Conservation (phyloP, 768 basidiomycete genomes). For the Pulveroboletus sp. region DNA sequence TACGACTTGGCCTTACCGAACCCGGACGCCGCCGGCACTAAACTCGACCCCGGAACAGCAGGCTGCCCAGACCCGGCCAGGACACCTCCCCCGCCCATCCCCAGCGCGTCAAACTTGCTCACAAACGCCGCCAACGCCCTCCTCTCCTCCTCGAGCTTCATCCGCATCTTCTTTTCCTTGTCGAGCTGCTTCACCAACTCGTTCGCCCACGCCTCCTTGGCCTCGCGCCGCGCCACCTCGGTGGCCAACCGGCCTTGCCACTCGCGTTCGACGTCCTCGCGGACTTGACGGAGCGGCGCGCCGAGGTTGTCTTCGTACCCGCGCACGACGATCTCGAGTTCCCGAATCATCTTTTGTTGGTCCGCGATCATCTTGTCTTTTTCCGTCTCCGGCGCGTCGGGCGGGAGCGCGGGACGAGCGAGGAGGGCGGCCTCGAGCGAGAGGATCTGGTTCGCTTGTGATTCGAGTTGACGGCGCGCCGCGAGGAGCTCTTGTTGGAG, state of each 20-base stretch:
- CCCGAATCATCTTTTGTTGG: conserved; percentile 70
- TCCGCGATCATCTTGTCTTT: conserved; percentile 74
- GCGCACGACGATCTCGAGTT: conserved; percentile 67
- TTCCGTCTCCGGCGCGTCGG: conserved; percentile 62
- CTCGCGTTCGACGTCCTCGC: conserved; percentile 73
- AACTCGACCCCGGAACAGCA: conserved; percentile 5
- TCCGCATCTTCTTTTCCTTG: conserved; percentile 69
- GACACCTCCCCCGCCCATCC: conserved; percentile 39
- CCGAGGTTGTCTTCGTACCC: conserved; percentile 74
- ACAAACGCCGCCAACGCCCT: conserved; percentile 78
- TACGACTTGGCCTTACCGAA: conserved; percentile 48
- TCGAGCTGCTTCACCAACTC: conserved; percentile 75
- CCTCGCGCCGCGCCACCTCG: conserved; percentile 57
- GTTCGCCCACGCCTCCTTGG: conserved; percentile 68
- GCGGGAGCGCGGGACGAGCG: conserved; percentile 62
- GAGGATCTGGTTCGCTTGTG: conserved; percentile 78
- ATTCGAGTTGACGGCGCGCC: conserved; percentile 71
- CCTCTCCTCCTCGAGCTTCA: conserved; percentile 72
- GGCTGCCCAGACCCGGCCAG: too few relatives aligned
- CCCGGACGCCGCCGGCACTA: conserved; percentile 1
- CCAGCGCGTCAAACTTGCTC: conserved; percentile 73
- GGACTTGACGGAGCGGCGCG: conserved; percentile 59
- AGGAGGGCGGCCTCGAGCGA: conserved; percentile 76
- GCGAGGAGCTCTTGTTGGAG: conserved; percentile 86
- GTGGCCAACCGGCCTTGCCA: conserved; percentile 58